Conservation (phyloP, 2,329 filamentous ascomycete species). For the Trichoderma sp. region DNA sequence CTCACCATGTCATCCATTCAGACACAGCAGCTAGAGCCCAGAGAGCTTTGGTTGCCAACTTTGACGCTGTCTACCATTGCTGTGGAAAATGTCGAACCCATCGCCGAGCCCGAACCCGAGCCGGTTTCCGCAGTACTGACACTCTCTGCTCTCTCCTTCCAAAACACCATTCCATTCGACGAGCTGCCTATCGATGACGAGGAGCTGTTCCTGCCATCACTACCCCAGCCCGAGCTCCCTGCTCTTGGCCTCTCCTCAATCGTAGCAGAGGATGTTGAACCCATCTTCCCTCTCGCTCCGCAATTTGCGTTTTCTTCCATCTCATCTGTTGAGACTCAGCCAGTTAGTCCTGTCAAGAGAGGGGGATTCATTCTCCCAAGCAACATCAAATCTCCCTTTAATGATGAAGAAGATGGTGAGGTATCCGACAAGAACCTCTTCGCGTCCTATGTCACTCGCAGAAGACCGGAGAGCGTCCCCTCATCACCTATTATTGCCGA, state of each 20-base stretch:
- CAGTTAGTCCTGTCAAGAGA: slow-evolving; percentile 47
- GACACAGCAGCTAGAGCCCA: slow-evolving; percentile 31
- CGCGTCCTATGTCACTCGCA: slow-evolving; percentile 44
- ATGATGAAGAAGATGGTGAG: slow-evolving; percentile 34
- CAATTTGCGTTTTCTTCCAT: slow-evolving; percentile 45
- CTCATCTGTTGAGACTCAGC: slow-evolving; percentile 46
- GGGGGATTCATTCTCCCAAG: slow-evolving; percentile 56
- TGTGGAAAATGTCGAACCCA: slow-evolving; percentile 35
- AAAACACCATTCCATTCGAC: slow-evolving; percentile 37
- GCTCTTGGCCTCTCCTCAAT: slow-evolving; percentile 38
- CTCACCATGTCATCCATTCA: slow-evolving; percentile 25
- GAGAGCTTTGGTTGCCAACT: slow-evolving; percentile 23
- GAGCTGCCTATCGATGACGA: slow-evolving; percentile 21
- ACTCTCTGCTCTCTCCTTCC: slow-evolving; percentile 30
- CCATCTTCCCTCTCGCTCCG: slow-evolving; percentile 27
- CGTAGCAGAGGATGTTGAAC: slow-evolving; percentile 34
- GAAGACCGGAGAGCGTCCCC: slow-evolving; percentile 39
- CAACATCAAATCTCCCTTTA: slow-evolving; percentile 37
- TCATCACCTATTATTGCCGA: slow-evolving; percentile 54
- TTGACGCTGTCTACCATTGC: slow-evolving; percentile 36
- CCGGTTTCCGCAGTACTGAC: slow-evolving; percentile 26
- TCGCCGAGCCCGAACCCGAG: slow-evolving; percentile 31
- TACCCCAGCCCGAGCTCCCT: slow-evolving; percentile 21
- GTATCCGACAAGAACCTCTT: slow-evolving; percentile 42
- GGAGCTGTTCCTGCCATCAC: neutral